These are phyloP conservation scores for Bathelium albidoporum DNA, from an alignment of 495 filamentous ascomycete genomes.

Conservation along the genomic window DNA sequence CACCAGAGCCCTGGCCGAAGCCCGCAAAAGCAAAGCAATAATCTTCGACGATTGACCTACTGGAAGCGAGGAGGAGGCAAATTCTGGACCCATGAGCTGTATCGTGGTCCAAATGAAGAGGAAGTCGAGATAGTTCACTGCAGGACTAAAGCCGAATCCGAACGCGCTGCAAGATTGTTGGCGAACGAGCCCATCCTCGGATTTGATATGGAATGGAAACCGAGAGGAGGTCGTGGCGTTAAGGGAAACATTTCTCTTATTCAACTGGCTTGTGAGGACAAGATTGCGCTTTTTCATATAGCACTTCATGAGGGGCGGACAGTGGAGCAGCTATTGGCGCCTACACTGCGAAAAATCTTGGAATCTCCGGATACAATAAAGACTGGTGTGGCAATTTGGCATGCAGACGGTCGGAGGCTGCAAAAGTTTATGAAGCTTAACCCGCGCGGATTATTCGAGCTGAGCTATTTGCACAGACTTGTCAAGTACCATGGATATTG, in stretches of 20 bases:
- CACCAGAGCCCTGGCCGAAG: not conserved
- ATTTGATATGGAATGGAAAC: conserved; percentile 33
- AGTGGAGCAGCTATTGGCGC: conserved; percentile 23
- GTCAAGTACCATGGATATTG: conserved; percentile 20
- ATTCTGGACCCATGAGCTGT: conserved; percentile 20
- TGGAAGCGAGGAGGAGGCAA: not conserved
- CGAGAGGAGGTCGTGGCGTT: conserved; percentile 8
- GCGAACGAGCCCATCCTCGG: conserved; percentile 26
- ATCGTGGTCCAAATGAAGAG: conserved; percentile 24
- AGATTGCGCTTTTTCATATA: conserved; percentile 30
- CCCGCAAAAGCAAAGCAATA: not conserved
- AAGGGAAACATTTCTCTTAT: conserved; percentile 31
- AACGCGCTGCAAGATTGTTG: conserved; percentile 23
- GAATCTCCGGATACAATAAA: conserved; percentile 75
- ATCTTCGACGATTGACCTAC: not conserved
- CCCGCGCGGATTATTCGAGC: conserved; percentile 24
- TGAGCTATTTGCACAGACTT: conserved; percentile 30
- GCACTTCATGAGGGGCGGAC: conserved; percentile 22
- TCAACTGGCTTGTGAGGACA: conserved; percentile 31
- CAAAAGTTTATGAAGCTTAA: conserved; percentile 22
- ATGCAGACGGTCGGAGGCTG: conserved; percentile 53
- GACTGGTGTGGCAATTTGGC: conserved; percentile 77
- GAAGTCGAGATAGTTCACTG: conserved; percentile 26
- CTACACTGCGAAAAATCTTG: conserved; percentile 43
- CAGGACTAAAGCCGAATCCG: conserved; percentile 19